Percentiles rank a stretch among this genome's conserved stretches.
Evolutionary conservation across 2,329 filamentous ascomycete genomes (phyloP).

Genomic region (Apiospora sp.): DNA sequence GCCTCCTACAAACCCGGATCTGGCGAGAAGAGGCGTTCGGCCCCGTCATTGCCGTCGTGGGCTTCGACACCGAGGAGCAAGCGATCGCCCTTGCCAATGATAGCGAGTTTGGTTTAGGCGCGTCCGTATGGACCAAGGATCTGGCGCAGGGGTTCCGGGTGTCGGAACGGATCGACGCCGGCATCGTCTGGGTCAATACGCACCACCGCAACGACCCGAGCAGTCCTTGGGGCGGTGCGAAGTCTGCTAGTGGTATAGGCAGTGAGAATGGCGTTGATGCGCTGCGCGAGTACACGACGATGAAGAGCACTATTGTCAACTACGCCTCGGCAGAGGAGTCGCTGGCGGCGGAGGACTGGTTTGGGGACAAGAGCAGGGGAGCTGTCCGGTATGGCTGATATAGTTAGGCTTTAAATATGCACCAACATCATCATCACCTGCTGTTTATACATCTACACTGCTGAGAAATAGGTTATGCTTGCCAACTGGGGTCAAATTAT

Average conservation of each 20-base stretch:
- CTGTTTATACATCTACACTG: no score
- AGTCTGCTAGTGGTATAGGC: conserved; percentile 69
- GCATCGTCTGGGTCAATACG: conserved; percentile 65
- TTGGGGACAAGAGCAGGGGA: conserved; percentile 61
- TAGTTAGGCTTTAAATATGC: not conserved
- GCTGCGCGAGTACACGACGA: conserved; percentile 64
- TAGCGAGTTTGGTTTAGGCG: conserved; percentile 79
- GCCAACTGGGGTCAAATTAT: no score
- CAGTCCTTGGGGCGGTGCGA: conserved; percentile 73
- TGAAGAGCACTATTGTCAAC: conserved; percentile 75
- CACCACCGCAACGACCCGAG: conserved; percentile 78
- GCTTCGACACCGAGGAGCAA: conserved; percentile 77
- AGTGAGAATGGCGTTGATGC: conserved; percentile 77
- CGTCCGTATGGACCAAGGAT: conserved; percentile 79
- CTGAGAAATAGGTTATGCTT: no score
- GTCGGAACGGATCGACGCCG: conserved; percentile 73
- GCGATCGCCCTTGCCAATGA: conserved; percentile 76
- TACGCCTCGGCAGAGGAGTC: conserved; percentile 65
- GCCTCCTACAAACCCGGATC: conserved; percentile 74
- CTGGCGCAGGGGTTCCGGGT: conserved; percentile 77
- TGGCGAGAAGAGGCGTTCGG: conserved; percentile 86
- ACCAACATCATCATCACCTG: no score
- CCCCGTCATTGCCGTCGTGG: conserved; percentile 77
- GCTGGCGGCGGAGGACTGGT: conserved; percentile 70
- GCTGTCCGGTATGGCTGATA: conserved; percentile 66